phyloP scores from a whole-genome alignment of 129 eudicot genomes.

The Solidago caesia region DNA sequence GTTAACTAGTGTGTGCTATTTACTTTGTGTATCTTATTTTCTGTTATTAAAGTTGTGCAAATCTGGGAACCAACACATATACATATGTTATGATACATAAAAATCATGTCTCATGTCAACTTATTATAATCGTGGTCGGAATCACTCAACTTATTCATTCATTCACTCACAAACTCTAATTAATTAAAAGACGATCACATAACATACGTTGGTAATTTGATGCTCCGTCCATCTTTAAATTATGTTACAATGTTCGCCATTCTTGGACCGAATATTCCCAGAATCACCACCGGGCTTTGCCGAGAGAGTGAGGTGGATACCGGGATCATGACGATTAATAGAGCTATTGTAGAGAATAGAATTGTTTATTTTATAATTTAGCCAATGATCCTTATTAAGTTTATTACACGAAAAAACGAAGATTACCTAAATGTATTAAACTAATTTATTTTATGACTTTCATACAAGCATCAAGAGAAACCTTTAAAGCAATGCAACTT shows the following conservation, averaged over 20 bases:
- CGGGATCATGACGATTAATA: slow-evolving; percentile 55
- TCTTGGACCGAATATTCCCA: slow-evolving; percentile 16
- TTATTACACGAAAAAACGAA: too few species aligned
- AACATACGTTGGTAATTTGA: slow-evolving; percentile 24
- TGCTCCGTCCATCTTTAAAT: slow-evolving; percentile 17
- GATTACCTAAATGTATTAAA: too few species aligned
- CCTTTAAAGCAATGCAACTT: too few species aligned
- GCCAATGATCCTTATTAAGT: too few species aligned
- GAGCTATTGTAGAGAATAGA: slow-evolving; percentile 40
- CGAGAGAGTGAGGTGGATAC: slow-evolving; percentile 46
- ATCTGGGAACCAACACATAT: too few species aligned
- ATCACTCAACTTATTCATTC: slow-evolving; percentile 28
- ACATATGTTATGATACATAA: too few species aligned
- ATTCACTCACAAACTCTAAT: neutral
- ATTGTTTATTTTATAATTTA: slow-evolving; percentile 26
- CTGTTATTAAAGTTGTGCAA: too few species aligned
- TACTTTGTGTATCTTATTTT: too few species aligned
- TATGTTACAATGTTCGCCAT: slow-evolving; percentile 2
- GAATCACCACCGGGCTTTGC: slow-evolving; percentile 28
- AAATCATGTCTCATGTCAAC: too few species aligned
- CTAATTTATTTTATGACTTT: too few species aligned
- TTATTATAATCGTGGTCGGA: neutral
- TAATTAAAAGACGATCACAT: neutral
- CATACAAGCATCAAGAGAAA: too few species aligned
- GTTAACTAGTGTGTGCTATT: too few species aligned